Percentiles rank a stretch among this genome's conserved stretches.
These are phyloP conservation scores for Ballota nigra DNA, from an alignment of 257 asterid species.

Conservation along the genomic window DNA sequence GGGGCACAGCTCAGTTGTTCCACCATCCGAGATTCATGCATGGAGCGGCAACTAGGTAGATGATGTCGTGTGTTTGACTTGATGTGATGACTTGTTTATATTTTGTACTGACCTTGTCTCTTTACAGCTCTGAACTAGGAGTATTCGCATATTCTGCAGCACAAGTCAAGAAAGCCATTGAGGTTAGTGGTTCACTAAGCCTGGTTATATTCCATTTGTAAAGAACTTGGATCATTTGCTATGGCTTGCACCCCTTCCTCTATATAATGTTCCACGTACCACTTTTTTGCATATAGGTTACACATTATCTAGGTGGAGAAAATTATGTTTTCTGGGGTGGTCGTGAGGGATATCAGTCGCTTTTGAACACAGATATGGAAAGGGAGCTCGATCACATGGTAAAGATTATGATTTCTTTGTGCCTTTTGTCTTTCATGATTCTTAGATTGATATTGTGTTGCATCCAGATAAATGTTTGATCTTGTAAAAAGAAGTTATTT, in stretches of 20 bases:
- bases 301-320: conserved; percentile 97
- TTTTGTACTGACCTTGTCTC: neutral
- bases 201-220: neutral
- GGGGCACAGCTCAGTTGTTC: conserved; percentile 98
- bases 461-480: neutral
- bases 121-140: conserved; percentile 76
- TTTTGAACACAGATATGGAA: conserved; percentile 96
- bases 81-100: neutral
- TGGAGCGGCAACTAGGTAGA: conserved; percentile 95
- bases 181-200: conserved; percentile 43
- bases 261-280: neutral
- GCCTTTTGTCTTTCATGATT: neutral
- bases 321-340: conserved; percentile 99
- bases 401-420: conserved; percentile 11
- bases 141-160: conserved; percentile 71
- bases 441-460: neutral
- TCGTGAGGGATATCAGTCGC: conserved; percentile 96
- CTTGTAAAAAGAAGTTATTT: neutral
- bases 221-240: neutral
- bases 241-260: neutral
- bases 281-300: conserved; percentile 52
- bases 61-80: neutral
- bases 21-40: conserved; percentile 71
- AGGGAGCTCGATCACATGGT: conserved; percentile 94
- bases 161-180: conserved; percentile 95